phyloP scores from a whole-genome alignment of 176 grass and related monocot species.

The Leersia perrieri region DNA sequence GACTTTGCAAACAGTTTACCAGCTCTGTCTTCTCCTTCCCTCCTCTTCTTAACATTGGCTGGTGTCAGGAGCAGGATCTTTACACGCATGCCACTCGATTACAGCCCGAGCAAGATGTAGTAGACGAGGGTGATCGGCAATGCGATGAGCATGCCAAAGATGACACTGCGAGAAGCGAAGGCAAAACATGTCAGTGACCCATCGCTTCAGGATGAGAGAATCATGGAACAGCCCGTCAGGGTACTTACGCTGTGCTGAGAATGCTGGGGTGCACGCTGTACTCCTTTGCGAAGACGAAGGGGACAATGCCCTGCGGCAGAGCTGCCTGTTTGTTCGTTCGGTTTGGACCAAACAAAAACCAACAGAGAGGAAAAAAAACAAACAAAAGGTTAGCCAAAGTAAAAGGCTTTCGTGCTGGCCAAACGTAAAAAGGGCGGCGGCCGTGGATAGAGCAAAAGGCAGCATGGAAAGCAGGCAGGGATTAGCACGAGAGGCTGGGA shows the following conservation, averaged over 20 bases:
- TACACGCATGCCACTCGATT: not conserved
- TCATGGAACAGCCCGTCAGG: constrained; percentile 35
- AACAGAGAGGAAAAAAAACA: constrained; percentile 14
- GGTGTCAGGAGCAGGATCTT: constrained; percentile 12
- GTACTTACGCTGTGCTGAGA: constrained; percentile 91
- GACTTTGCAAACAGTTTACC: constrained; percentile 9
- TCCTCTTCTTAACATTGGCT: not conserved
- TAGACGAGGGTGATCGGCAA: constrained; percentile 89
- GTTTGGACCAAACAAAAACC: not conserved
- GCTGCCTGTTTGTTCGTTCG: constrained; percentile 58
- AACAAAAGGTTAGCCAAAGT: not conserved
- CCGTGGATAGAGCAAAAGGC: not conserved
- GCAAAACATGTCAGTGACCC: not conserved
- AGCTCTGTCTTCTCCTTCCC: not conserved
- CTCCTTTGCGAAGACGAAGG: constrained; percentile 99
- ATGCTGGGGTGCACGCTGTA: constrained; percentile 96
- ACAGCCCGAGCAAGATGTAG: constrained; percentile 91
- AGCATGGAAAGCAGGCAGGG: not conserved
- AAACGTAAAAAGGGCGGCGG: constrained; percentile 20
- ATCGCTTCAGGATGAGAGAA: constrained; percentile 1
- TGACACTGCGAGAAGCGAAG: constrained; percentile 62
- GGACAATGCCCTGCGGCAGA: constrained; percentile 94
- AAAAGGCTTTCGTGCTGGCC: constrained; percentile 29
- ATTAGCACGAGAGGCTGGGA: not conserved
- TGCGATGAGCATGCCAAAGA: constrained; percentile 92